Evolutionary conservation across 176 grass and related monocot genomes (phyloP).

Genomic region (Rhipidocladum racemiflorum): DNA sequence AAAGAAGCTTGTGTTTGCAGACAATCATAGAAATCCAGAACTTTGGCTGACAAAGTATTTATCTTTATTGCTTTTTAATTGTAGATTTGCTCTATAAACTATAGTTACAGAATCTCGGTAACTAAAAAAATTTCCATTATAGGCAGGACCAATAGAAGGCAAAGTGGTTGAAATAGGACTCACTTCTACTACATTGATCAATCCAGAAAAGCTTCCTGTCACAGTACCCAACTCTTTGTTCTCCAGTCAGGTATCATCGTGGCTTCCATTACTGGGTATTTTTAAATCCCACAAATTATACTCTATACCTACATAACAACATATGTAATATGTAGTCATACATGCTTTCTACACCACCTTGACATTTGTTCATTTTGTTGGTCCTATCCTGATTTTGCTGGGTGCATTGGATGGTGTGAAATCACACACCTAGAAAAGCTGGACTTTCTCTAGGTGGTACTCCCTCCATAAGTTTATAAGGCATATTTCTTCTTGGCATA

Average conservation of each 20-base stretch:
- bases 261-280: constrained; percentile 5
- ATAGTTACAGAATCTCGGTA: neutral
- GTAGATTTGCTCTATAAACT: neutral
- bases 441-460: neutral
- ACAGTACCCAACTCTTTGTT: constrained; percentile 95
- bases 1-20: neutral
- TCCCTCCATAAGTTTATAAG: no score
- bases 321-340: neutral
- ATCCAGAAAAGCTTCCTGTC: constrained; percentile 89
- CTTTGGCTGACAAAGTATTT: neutral
- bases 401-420: neutral
- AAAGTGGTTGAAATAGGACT: constrained; percentile 82
- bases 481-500: no score
- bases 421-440: neutral
- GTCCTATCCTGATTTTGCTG: neutral
- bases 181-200: constrained; percentile 74
- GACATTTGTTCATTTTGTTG: neutral
- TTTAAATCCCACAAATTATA: neutral
- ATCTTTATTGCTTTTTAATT: constrained; percentile 16
- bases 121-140: constrained; percentile 30
- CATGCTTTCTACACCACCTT: neutral
- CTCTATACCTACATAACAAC: neutral
- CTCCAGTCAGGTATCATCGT: constrained; percentile 74
- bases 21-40: neutral
- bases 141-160: constrained; percentile 94